Conservation (phyloP, 2,329 filamentous ascomycete genomes). For the Diaporthe batatas region DNA sequence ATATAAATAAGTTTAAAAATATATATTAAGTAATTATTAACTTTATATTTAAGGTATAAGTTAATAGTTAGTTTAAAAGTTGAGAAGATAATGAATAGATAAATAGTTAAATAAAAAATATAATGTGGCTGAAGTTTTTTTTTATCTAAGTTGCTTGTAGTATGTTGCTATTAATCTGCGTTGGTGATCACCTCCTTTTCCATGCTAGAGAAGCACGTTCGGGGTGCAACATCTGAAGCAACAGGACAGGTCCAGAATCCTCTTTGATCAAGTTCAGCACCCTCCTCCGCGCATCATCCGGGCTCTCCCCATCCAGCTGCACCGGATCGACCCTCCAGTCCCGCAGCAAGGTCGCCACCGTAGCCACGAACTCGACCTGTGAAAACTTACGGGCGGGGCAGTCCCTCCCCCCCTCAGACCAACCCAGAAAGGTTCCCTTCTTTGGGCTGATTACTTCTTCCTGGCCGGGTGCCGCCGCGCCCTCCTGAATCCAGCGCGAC, state of each 20-base stretch:
- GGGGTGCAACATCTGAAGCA: conserved; percentile 44
- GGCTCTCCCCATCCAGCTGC: conserved; percentile 40
- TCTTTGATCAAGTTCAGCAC: conserved; percentile 45
- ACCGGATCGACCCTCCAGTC: conserved; percentile 46
- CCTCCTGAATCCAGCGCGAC: conserved; percentile 45
- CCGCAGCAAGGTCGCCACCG: conserved; percentile 46
- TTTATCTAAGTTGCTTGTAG: too few relatives aligned
- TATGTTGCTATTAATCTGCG: too few relatives aligned
- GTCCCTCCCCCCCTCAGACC: conserved; percentile 50
- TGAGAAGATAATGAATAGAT: too few relatives aligned
- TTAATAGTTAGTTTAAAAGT: too few relatives aligned
- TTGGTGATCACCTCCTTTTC: background rate
- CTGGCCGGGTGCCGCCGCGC: background rate
- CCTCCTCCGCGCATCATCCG: conserved; percentile 40
- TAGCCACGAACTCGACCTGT: conserved; percentile 52
- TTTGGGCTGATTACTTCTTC: conserved; percentile 39
- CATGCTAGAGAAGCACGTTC: conserved; percentile 18
- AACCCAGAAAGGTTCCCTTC: conserved; percentile 45
- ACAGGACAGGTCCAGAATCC: conserved; percentile 44
- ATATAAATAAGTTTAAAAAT: too few relatives aligned
- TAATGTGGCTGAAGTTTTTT: too few relatives aligned
- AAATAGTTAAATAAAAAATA: too few relatives aligned
- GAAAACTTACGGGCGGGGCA: conserved; percentile 51
- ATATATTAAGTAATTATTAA: too few relatives aligned
- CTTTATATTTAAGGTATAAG: too few relatives aligned